Conservation (phyloP, 352 stramenopile genomes). For the Globisporangium echinulatum region DNA sequence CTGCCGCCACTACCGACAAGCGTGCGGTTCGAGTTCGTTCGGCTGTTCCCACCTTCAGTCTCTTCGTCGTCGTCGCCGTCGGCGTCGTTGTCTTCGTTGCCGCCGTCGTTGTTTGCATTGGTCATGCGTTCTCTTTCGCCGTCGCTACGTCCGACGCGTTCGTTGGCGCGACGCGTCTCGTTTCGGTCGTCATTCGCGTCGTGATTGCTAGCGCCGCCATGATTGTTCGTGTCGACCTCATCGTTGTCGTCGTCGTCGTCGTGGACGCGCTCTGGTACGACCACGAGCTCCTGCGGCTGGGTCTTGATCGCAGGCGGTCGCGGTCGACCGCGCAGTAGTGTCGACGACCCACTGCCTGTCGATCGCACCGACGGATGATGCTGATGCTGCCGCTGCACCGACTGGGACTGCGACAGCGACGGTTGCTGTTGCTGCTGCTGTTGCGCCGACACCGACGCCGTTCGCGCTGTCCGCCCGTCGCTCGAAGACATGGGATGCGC, state of each 20-base stretch:
- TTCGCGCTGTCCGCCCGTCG: slow-evolving; percentile 4
- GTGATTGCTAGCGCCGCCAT: not conserved
- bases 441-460: slow-evolving; percentile 21
- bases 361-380: not conserved
- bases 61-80: slow-evolving; percentile 20
- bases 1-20: slow-evolving; percentile 37
- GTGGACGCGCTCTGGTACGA: not conserved
- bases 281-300: slow-evolving; percentile 1
- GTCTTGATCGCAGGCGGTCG: slow-evolving; percentile 7
- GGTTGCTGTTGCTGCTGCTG: slow-evolving; percentile 6
- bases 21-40: slow-evolving; percentile 39
- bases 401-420: not conserved
- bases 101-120: slow-evolving; percentile 6
- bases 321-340: slow-evolving; percentile 1
- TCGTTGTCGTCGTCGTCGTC: not conserved
- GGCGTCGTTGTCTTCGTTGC: slow-evolving; percentile 11
- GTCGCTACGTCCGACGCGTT: not conserved
- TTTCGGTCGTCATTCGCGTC: not conserved
- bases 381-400: not conserved
- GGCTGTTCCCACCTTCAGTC: slow-evolving; percentile 11
- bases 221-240: not conserved
- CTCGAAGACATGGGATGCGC: slow-evolving; percentile 4
- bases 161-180: not conserved
- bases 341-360: not conserved
- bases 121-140: not conserved